Evolutionary conservation across 73 alveolate species (phyloP).

Genomic region (Paramecium sexaurelia): DNA sequence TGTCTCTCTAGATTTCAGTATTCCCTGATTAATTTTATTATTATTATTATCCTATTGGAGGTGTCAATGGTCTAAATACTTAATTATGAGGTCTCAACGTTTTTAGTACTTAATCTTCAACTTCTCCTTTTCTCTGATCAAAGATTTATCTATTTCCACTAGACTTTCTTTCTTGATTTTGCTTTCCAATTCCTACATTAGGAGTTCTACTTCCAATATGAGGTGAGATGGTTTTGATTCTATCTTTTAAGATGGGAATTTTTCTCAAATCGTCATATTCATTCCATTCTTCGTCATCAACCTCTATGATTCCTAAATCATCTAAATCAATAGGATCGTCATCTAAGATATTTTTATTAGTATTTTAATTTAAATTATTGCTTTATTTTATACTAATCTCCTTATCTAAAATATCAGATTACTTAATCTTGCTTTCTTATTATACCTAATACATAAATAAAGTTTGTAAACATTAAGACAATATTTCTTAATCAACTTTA

Average conservation of each 20-base stretch:
- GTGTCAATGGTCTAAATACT: conserved; percentile 55
- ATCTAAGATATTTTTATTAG: not conserved
- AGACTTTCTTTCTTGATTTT: not conserved
- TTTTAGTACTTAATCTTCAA: conserved; percentile 16
- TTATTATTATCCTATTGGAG: conserved; percentile 32
- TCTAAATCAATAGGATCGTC: conserved; percentile 68
- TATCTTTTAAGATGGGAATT: conserved; percentile 64
- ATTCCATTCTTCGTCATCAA: conserved; percentile 71
- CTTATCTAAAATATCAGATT: conserved; percentile 39
- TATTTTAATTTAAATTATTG: not conserved
- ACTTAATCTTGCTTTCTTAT: conserved; percentile 27
- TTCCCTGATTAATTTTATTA: not conserved
- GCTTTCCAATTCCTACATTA: not conserved
- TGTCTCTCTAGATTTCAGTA: conserved; percentile 9
- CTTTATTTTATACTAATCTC: conserved; percentile 16
- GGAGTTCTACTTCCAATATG: conserved; percentile 37
- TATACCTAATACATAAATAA: conserved; percentile 1
- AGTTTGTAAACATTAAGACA: not conserved
- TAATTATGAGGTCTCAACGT: conserved; percentile 54
- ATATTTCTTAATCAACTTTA: not conserved
- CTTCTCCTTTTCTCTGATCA: not conserved
- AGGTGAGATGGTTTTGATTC: conserved; percentile 59
- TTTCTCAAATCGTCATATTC: conserved; percentile 67
- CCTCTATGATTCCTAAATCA: conserved; percentile 67
- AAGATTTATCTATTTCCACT: conserved; percentile 10